A percentile compares a stretch with the other conserved stretches of the same genome.
These are phyloP conservation scores for Botryotinia narcissicola DNA, from an alignment of 2,329 filamentous ascomycete genomes.

Conservation along the genomic window DNA sequence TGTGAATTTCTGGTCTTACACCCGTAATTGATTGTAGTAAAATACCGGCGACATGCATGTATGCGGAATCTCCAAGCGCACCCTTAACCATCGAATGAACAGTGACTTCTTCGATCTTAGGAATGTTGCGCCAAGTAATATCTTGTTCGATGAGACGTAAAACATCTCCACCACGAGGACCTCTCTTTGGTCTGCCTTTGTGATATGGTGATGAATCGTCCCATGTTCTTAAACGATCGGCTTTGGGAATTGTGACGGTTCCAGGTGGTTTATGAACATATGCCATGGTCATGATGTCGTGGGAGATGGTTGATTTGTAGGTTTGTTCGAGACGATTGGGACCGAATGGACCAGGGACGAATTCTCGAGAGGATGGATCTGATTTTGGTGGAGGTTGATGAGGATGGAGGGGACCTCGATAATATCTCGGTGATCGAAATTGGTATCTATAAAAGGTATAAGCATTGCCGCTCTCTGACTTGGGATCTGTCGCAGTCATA, in stretches of 20 bases:
- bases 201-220: slow-evolving; percentile 90
- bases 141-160: slow-evolving; percentile 70
- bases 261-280: slow-evolving; percentile 86
- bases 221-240: slow-evolving; percentile 77
- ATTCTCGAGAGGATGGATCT: slow-evolving; percentile 83
- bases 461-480: slow-evolving; percentile 15
- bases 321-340: slow-evolving; percentile 85
- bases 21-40: slow-evolving; percentile 84
- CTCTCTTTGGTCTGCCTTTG: slow-evolving; percentile 82
- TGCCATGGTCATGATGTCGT: slow-evolving; percentile 83
- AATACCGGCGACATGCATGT: slow-evolving; percentile 80
- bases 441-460: slow-evolving; percentile 66
- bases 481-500: slow-evolving; percentile 29
- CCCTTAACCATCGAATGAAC: slow-evolving; percentile 72
- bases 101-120: slow-evolving; percentile 75
- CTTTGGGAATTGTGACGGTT: slow-evolving; percentile 54
- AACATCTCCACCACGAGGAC: slow-evolving; percentile 74
- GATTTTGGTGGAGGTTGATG: slow-evolving; percentile 85
- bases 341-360: slow-evolving; percentile 87
- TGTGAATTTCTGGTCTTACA: slow-evolving; percentile 67
- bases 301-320: slow-evolving; percentile 79
- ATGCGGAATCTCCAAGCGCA: slow-evolving; percentile 67
- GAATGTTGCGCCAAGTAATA: slow-evolving; percentile 80
- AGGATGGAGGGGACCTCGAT: slow-evolving; percentile 89
- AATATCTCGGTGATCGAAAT: slow-evolving; percentile 90